A percentile compares a stretch with the other conserved stretches of the same genome.
phyloP scores from a whole-genome alignment of 75 land plant genomes.

The Isoetes taiwanensis region DNA sequence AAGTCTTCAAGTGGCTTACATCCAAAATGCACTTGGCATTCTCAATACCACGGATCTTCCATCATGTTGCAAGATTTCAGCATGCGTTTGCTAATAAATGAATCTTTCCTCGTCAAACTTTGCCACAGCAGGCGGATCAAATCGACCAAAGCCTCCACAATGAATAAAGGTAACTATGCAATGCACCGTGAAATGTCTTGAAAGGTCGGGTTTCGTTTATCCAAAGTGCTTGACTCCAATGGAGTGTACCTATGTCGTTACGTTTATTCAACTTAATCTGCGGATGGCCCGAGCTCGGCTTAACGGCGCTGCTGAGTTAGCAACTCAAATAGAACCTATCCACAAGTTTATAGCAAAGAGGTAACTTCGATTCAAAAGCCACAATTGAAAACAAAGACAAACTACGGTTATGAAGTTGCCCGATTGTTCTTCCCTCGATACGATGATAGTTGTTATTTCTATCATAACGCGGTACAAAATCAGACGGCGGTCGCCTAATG shows the following conservation, averaged over 20 bases:
- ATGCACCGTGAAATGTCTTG: neutral
- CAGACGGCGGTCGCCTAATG: too few relatives aligned
- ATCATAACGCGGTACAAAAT: too few relatives aligned
- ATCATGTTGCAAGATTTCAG: conserved; percentile 37
- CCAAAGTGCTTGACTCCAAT: too few relatives aligned
- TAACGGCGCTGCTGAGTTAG: conserved; percentile 46
- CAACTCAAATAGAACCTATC: conserved; percentile 68
- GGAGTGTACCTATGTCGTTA: conserved; percentile 37
- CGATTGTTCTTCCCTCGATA: too few relatives aligned
- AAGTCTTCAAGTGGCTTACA: too few relatives aligned
- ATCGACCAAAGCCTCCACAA: conserved; percentile 56
- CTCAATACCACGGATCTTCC: conserved; percentile 59
- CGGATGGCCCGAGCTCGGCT: conserved; percentile 61
- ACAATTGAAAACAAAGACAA: too few relatives aligned
- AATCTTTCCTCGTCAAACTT: conserved; percentile 71
- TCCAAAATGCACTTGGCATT: conserved; percentile 69
- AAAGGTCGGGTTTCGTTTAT: too few relatives aligned
- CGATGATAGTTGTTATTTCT: too few relatives aligned
- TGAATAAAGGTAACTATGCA: neutral
- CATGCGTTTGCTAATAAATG: conserved; percentile 28
- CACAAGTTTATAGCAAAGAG: too few relatives aligned
- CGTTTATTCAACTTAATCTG: conserved; percentile 45
- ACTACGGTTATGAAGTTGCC: too few relatives aligned
- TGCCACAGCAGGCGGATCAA: conserved; percentile 61
- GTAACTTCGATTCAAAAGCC: too few relatives aligned